phyloP scores from a whole-genome alignment of 1,139 yeast species.

The Hyphopichia khmerensis region DNA sequence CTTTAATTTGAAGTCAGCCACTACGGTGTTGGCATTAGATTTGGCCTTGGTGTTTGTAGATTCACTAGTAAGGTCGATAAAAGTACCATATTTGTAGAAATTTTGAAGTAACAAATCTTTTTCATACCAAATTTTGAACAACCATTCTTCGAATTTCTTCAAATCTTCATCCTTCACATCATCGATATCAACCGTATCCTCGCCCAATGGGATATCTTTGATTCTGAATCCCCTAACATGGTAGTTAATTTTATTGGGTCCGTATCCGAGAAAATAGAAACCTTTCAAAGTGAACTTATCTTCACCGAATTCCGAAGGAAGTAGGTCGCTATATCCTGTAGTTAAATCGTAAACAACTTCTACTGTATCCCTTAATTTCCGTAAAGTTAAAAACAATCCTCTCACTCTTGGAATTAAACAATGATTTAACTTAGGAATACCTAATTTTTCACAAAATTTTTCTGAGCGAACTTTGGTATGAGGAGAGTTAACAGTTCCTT shows the following conservation, averaged over 20 bases:
- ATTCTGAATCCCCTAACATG: conserved; percentile 60
- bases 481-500: conserved; percentile 83
- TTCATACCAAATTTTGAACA: conserved; percentile 69
- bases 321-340: conserved; percentile 74
- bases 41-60: conserved; percentile 9
- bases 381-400: conserved; percentile 71
- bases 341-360: conserved; percentile 81
- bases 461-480: conserved; percentile 61
- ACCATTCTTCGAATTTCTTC: conserved; percentile 68
- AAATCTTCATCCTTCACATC: conserved; percentile 44
- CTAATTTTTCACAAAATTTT: conserved; percentile 53
- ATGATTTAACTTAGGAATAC: conserved; percentile 51
- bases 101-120: conserved; percentile 69
- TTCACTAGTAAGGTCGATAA: conserved; percentile 28
- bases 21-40: conserved; percentile 18
- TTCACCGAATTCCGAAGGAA: conserved; percentile 69
- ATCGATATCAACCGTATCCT: conserved; percentile 43
- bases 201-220: conserved; percentile 65
- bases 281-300: conserved; percentile 65
- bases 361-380: conserved; percentile 57
- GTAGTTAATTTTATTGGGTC: conserved; percentile 66
- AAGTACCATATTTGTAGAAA: conserved; percentile 59
- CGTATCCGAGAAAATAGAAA: conserved; percentile 66
- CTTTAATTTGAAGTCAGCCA: conserved; percentile 29
- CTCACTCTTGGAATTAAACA: conserved; percentile 78